These are phyloP conservation scores for Rhodomyrtus tomentosa DNA, from an alignment of 345 rosid genomes.

Conservation along the genomic window DNA sequence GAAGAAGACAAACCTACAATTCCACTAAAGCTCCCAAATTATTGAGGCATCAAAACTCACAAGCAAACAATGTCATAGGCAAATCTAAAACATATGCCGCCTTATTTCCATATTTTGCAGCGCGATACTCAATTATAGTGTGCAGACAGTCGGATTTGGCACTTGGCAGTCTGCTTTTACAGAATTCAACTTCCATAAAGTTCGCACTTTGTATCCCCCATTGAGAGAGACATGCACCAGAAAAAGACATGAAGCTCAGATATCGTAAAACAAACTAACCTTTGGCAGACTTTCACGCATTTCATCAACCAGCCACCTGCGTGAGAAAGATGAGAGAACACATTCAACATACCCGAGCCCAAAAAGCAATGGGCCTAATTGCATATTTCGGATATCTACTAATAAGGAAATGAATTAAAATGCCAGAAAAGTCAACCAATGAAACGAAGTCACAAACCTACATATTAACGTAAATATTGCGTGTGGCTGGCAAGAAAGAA, in stretches of 20 bases:
- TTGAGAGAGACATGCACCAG: not conserved
- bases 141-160: not conserved
- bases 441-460: not conserved
- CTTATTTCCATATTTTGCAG: not conserved
- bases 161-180: not conserved
- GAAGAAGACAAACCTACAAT: not conserved
- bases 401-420: not conserved
- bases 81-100: not conserved
- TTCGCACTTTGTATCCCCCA: not conserved
- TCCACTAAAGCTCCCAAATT: not conserved
- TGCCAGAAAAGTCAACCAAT: not conserved
- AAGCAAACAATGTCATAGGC: not conserved
- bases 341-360: not conserved
- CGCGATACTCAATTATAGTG: not conserved
- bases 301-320: constrained; percentile 93
- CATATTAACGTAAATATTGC: not conserved
- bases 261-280: constrained; percentile 33
- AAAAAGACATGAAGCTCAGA: not conserved
- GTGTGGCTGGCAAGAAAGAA: not conserved
- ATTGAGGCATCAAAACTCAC: not conserved
- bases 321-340: constrained; percentile 16
- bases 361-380: not conserved
- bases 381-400: not conserved
- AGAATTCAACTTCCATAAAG: not conserved
- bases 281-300: constrained; percentile 82